A percentile compares a stretch with the other conserved stretches of the same genome.
Evolutionary conservation across 2,329 filamentous ascomycete genomes (phyloP).

Genomic region (Phyllosticta citriasiana): DNA sequence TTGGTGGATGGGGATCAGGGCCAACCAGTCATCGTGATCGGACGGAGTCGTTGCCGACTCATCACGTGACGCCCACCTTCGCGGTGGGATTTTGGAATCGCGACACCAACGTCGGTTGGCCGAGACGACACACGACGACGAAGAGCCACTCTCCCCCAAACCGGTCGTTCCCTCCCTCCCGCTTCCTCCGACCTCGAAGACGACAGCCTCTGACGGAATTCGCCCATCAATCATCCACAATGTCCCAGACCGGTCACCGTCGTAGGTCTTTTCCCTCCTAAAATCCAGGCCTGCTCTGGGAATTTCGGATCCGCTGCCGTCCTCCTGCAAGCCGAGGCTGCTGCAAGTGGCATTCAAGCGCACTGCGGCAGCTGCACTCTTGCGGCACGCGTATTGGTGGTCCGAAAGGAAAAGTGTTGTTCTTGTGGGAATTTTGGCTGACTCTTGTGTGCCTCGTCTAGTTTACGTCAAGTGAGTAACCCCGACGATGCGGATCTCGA

Average conservation of each 20-base stretch:
- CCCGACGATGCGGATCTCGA: neutral
- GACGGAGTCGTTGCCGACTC: neutral
- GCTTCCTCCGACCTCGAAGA: neutral
- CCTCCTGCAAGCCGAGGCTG: neutral
- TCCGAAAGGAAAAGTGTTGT: neutral
- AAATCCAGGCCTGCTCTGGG: neutral
- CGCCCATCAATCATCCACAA: conserved; percentile 49
- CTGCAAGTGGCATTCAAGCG: neutral
- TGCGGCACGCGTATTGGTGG: neutral
- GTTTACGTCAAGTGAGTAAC: conserved; percentile 10
- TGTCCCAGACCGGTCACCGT: conserved; percentile 83
- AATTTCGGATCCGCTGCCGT: neutral
- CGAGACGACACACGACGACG: conserved; percentile 11
- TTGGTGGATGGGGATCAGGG: neutral
- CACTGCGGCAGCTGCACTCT: neutral
- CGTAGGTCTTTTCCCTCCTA: conserved; percentile 50
- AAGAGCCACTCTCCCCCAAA: neutral
- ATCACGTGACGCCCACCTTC: neutral
- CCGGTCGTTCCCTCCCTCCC: neutral
- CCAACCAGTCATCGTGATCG: no score
- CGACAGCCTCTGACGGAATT: neutral
- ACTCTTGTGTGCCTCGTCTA: conserved; percentile 3
- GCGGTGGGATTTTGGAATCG: neutral
- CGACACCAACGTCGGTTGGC: conserved; percentile 2
- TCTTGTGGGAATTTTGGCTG: conserved; percentile 1